These are phyloP conservation scores for Acacia melanoxylon DNA, from an alignment of 306 rosid species.

Conservation along the genomic window DNA sequence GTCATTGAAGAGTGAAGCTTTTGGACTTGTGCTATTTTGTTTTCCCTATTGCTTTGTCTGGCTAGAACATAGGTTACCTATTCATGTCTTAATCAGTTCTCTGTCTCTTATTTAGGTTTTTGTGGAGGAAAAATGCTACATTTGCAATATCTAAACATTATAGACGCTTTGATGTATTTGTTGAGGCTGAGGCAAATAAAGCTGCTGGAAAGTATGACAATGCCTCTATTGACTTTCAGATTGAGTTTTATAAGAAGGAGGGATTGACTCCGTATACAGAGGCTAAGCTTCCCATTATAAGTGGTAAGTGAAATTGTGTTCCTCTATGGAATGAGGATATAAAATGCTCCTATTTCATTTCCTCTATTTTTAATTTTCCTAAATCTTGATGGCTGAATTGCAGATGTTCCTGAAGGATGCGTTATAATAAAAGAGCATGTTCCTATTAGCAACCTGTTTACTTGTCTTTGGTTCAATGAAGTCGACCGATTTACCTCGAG, in stretches of 20 bases:
- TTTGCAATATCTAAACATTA: conserved; percentile 95
- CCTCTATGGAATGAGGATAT: neutral
- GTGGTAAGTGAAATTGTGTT: conserved; percentile 62
- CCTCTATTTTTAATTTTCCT: neutral
- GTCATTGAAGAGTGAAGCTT: neutral
- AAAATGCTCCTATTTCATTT: conserved; percentile 4
- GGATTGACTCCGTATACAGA: conserved; percentile 84
- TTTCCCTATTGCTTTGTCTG: neutral
- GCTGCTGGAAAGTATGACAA: conserved; percentile 87
- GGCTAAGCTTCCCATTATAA: conserved; percentile 90
- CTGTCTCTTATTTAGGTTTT: conserved; percentile 56
- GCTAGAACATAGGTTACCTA: neutral
- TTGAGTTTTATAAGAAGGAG: conserved; percentile 79
- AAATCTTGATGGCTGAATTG: conserved; percentile 36
- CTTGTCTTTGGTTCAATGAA: conserved; percentile 98
- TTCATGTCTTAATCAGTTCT: conserved; percentile 9
- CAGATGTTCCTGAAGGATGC: conserved; percentile 99
- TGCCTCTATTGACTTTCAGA: conserved; percentile 87
- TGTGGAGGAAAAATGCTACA: conserved; percentile 96
- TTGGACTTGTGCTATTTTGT: neutral
- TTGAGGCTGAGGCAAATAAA: conserved; percentile 98
- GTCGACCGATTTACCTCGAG: conserved; percentile 97
- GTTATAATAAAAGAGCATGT: conserved; percentile 85
- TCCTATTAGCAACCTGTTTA: conserved; percentile 86
- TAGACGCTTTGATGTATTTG: conserved; percentile 84